Conservation (phyloP, 2,329 filamentous ascomycete genomes). For the Penicillium sp. region DNA sequence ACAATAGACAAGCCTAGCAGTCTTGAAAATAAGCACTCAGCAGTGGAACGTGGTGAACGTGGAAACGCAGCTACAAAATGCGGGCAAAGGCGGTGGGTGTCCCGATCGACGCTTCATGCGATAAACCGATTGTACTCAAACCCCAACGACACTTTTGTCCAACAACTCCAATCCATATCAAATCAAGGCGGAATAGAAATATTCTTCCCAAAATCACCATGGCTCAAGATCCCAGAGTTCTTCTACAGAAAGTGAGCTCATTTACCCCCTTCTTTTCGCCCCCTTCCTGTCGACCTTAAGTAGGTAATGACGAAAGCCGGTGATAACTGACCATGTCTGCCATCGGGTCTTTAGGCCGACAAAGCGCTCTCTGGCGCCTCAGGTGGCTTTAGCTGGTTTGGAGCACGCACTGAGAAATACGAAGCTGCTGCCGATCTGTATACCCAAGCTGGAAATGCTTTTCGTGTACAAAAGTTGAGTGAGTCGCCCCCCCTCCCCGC, state of each 20-base stretch:
- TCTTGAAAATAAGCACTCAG: not conserved
- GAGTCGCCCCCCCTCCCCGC: conserved; percentile 25
- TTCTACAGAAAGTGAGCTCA: conserved; percentile 71
- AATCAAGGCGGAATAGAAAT: not conserved
- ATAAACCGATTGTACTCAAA: conserved; percentile 6
- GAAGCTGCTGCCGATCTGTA: conserved; percentile 87
- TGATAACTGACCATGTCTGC: conserved; percentile 28
- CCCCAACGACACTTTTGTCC: conserved; percentile 2
- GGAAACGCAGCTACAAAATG: conserved; percentile 3
- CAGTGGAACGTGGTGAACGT: not conserved
- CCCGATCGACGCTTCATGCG: conserved; percentile 21
- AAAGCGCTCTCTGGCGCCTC: conserved; percentile 73
- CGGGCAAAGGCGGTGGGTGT: conserved; percentile 6
- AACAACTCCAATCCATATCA: not conserved
- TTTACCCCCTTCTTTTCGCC: not conserved
- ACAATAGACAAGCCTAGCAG: not conserved
- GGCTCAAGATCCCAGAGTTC: conserved; percentile 73
- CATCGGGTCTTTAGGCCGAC: conserved; percentile 66
- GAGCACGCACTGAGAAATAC: conserved; percentile 82
- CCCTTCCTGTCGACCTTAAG: conserved; percentile 7
- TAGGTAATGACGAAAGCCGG: conserved; percentile 25
- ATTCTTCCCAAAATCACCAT: conserved; percentile 44
- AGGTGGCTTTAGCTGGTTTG: conserved; percentile 86
- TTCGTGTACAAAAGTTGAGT: conserved; percentile 84
- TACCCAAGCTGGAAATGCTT: conserved; percentile 85